Conservation (phyloP, 306 rosid genomes). For the Quercus aquifolioides region DNA sequence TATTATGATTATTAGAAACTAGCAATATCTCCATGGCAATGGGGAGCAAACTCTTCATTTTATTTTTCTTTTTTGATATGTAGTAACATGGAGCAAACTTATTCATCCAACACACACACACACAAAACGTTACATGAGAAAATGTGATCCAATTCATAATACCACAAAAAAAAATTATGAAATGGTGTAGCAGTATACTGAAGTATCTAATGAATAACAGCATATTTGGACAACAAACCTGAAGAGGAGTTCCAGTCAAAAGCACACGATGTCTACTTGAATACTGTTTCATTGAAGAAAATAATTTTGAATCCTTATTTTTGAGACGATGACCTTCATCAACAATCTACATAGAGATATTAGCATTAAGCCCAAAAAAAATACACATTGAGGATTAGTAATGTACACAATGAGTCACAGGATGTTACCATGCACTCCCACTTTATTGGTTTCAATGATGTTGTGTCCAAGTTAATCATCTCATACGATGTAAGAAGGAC, state of each 20-base stretch:
- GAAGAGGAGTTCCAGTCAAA: constrained; percentile 99
- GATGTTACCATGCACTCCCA: constrained; percentile 91
- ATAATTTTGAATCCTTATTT: constrained; percentile 94
- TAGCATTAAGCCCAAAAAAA: constrained; percentile 20
- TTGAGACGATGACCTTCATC: constrained; percentile 99
- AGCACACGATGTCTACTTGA: constrained; percentile 75
- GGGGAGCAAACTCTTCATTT: neutral
- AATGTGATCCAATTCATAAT: constrained; percentile 4
- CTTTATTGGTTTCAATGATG: constrained; percentile 74
- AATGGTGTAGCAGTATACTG: constrained; percentile 10
- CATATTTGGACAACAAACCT: constrained; percentile 54
- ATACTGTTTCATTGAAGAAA: constrained; percentile 90
- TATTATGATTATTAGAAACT: neutral
- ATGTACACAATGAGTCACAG: constrained; percentile 10
- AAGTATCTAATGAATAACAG: constrained; percentile 9
- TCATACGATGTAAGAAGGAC: constrained; percentile 97
- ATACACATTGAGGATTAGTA: constrained; percentile 7
- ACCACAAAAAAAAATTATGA: neutral
- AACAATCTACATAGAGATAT: constrained; percentile 57
- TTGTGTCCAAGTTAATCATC: constrained; percentile 86
- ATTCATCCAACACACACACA: neutral
- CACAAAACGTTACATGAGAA: neutral
- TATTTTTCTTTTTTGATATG: too few species aligned
- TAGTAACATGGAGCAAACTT: neutral
- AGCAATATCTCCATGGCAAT: neutral